phyloP scores from a whole-genome alignment of 768 basidiomycete genomes.

The Leccinum longicurvipes region DNA sequence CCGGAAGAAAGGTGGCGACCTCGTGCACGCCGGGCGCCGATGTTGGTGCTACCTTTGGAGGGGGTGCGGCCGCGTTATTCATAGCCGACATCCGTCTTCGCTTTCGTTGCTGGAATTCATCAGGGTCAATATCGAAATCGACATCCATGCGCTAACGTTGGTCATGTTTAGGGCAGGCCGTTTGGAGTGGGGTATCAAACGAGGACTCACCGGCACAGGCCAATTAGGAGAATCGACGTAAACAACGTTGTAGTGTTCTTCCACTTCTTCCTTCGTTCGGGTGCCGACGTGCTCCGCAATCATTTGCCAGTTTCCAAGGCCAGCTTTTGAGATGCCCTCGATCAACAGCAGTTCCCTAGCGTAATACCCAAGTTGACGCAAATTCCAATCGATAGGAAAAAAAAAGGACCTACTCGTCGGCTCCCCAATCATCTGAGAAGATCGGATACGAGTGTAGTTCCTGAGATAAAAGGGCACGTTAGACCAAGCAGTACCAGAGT shows the following conservation, averaged over 20 bases:
- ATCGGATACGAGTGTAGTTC: slow-evolving; percentile 97
- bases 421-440: slow-evolving; percentile 93
- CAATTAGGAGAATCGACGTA: slow-evolving; percentile 78
- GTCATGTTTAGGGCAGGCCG: neutral
- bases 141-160: slow-evolving; percentile 40
- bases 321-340: slow-evolving; percentile 83
- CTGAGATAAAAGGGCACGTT: slow-evolving; percentile 37
- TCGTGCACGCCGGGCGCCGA: slow-evolving; percentile 93
- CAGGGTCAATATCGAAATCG: slow-evolving; percentile 68
- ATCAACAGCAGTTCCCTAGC: slow-evolving; percentile 82
- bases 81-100: slow-evolving; percentile 83
- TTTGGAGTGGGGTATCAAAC: slow-evolving; percentile 1
- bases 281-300: slow-evolving; percentile 95
- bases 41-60: slow-evolving; percentile 74
- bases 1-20: slow-evolving; percentile 88
- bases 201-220: slow-evolving; percentile 70
- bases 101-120: slow-evolving; percentile 86
- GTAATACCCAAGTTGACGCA: slow-evolving; percentile 2
- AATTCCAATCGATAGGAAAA: neutral
- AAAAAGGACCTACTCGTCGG: slow-evolving; percentile 74
- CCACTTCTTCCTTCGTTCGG: slow-evolving; percentile 89
- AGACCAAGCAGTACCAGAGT: neutral
- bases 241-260: slow-evolving; percentile 78
- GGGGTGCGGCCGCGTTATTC: slow-evolving; percentile 52
- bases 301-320: slow-evolving; percentile 95